Evolutionary conservation across 495 filamentous ascomycete species (phyloP).

Genomic region (Mytilinidion resinicola): DNA sequence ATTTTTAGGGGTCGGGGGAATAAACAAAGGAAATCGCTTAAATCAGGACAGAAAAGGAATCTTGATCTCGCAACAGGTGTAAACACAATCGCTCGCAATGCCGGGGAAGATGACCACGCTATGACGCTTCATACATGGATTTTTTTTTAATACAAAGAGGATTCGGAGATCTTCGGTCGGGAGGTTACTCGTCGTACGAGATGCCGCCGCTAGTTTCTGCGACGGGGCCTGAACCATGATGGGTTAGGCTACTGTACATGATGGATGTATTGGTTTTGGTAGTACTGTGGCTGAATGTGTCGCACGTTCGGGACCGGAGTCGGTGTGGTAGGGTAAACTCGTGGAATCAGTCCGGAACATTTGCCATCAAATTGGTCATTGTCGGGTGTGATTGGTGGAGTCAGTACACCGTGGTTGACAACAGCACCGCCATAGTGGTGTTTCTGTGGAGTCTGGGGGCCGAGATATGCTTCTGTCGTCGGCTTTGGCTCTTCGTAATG

Average conservation of each 20-base stretch:
- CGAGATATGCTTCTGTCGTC: conserved; percentile 42
- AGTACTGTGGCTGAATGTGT: conserved; percentile 22
- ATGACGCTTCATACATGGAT: conserved; percentile 34
- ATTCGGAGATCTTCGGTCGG: background rate
- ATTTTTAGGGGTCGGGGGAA: conserved; percentile 4
- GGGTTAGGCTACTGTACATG: conserved; percentile 16
- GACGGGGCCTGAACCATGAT: background rate
- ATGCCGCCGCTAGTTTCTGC: background rate
- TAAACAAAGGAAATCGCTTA: conserved; percentile 29
- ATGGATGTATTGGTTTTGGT: conserved; percentile 25
- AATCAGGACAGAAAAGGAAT: conserved; percentile 13
- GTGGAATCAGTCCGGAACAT: conserved; percentile 16
- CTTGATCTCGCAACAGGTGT: conserved; percentile 22
- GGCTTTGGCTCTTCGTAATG: conserved; percentile 39
- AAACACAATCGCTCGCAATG: conserved; percentile 31
- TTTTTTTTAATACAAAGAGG: conserved; percentile 26
- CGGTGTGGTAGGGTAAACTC: conserved; percentile 25
- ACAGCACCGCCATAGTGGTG: conserved; percentile 50
- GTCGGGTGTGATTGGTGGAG: conserved; percentile 94
- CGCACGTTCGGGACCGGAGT: conserved; percentile 34
- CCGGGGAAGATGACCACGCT: conserved; percentile 29
- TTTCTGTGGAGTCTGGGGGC: conserved; percentile 83
- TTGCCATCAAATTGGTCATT: conserved; percentile 32
- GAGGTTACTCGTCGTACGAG: background rate
- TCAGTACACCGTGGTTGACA: conserved; percentile 76